Base-by-base conservation (phyloP, 306 rosid genomes). In the Amphicarpaea edgeworthii region DNA sequence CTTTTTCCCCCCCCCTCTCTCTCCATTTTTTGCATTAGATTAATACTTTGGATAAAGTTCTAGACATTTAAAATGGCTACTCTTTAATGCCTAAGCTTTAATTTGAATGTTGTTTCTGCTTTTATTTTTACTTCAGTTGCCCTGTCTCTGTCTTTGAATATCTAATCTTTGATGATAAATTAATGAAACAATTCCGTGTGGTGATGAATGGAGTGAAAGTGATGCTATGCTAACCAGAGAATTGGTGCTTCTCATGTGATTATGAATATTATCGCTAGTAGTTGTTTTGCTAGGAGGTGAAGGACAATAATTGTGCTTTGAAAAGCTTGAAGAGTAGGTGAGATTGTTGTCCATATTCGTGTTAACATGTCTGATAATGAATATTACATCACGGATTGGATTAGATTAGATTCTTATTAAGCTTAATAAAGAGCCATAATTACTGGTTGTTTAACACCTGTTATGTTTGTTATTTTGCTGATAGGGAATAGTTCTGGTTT, bases 301-400 rank as follows among this genome's bases (percentile, higher is more conserved):
- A 51, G 51, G 16, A 26, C 72, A 75, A 45, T 49, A 24, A 60
- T 75, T 75, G 21, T 77, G 81, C 51, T 26, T 65, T 42, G 60
- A 82, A 70, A 11, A 19, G 19, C 24, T 49, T 23, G 40, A 23
- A n/a, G 72, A 66, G 80, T 60, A 30, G 83, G 83, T 73, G 68
- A 75, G 59, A 49, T 75, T 75, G 61, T 71, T 43, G 78, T 78
- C 51, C 21, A 49, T 34, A 54, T 59, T 61, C 45, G 50, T 11
- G 55, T 37, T 47, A 3, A 3, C 21, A 24, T 15, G 41, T 57
- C 26, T 45, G 54, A 73, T 59, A 40, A 41, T 19, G 68, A 67
- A 59, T 55, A 45, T 53, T 58, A 21, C 72, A 55, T 26, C 59
- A 34, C 49, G 57, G 46, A 67, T 58, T 78, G 49, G 73, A 63